Percentiles rank a stretch among this genome's conserved stretches.
These are phyloP conservation scores for Rhodosporidiobolus sp. DNA, from an alignment of 768 basidiomycete genomes.

Conservation along the genomic window DNA sequence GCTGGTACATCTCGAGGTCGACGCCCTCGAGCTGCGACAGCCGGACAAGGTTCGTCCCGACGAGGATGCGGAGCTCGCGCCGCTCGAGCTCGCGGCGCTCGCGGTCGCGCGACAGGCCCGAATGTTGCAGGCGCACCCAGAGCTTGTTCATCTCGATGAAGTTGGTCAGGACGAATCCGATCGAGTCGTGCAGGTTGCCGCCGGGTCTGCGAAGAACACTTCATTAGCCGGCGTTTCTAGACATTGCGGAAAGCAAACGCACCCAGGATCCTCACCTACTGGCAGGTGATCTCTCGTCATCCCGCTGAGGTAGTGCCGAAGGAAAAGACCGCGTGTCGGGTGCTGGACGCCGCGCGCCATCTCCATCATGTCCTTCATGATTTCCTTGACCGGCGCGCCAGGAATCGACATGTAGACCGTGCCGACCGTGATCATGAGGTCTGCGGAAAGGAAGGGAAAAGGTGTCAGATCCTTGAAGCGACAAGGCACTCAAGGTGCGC, in stretches of 20 bases:
- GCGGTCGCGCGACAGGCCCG: constrained; percentile 92
- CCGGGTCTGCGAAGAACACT: constrained; percentile 57
- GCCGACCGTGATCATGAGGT: constrained; percentile 99
- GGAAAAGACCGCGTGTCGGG: constrained; percentile 91
- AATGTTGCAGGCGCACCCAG: constrained; percentile 97
- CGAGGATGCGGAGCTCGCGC: constrained; percentile 87
- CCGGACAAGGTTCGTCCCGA: constrained; percentile 95
- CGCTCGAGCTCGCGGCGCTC: constrained; percentile 90
- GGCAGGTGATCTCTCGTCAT: constrained; percentile 96
- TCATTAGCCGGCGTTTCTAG: not conserved
- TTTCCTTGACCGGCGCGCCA: constrained; percentile 95
- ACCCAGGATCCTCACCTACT: constrained; percentile 79
- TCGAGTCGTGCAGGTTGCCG: constrained; percentile 92
- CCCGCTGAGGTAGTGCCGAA: constrained; percentile 92
- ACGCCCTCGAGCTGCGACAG: constrained; percentile 94
- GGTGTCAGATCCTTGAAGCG: not conserved
- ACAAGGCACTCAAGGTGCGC: too few relatives aligned
- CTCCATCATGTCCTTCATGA: constrained; percentile 99
- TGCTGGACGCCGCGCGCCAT: constrained; percentile 97
- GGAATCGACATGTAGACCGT: constrained; percentile 98
- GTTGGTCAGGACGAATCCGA: constrained; percentile 91
- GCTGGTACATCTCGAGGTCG: constrained; percentile 85
- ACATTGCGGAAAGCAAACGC: constrained; percentile 37
- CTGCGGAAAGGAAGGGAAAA: not conserved
- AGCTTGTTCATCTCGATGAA: constrained; percentile 99